Conservation (phyloP, 495 filamentous ascomycete species). For the Tuber aestivum region DNA sequence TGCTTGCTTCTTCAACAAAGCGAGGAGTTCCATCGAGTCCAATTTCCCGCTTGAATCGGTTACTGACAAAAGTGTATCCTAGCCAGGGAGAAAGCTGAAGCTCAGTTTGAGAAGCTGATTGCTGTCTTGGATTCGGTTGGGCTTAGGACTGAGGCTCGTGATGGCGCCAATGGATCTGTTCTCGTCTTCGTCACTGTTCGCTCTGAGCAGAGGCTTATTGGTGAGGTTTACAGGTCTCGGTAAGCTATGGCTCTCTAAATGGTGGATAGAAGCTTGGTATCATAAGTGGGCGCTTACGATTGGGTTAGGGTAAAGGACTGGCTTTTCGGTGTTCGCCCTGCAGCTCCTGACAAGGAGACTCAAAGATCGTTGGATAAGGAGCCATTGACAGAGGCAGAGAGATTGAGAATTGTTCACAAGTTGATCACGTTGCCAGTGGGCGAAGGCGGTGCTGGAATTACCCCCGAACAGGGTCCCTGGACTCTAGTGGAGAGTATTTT, state of each 20-base stretch:
- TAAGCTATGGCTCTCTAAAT: slow-evolving; percentile 39
- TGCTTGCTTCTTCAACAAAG: background rate
- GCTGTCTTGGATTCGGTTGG: slow-evolving; percentile 65
- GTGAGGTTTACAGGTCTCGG: slow-evolving; percentile 64
- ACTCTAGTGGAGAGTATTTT: slow-evolving; percentile 78
- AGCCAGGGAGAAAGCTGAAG: slow-evolving; percentile 64
- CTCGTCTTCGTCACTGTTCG: slow-evolving; percentile 77
- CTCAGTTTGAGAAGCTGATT: slow-evolving; percentile 69
- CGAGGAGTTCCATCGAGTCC: background rate
- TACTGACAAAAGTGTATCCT: background rate
- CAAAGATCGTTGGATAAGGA: slow-evolving; percentile 57
- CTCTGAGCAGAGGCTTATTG: slow-evolving; percentile 57
- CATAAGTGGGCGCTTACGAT: slow-evolving; percentile 3
- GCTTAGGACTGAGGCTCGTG: slow-evolving; percentile 76
- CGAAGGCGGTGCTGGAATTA: slow-evolving; percentile 87
- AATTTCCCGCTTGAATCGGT: background rate
- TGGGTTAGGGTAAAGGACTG: slow-evolving; percentile 78
- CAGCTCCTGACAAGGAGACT: slow-evolving; percentile 70
- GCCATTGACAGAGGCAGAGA: slow-evolving; percentile 78
- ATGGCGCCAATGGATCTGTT: slow-evolving; percentile 67
- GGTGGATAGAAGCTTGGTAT: background rate
- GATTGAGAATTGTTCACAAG: slow-evolving; percentile 74
- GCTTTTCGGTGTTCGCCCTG: slow-evolving; percentile 80
- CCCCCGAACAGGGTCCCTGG: slow-evolving; percentile 75
- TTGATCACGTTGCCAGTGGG: slow-evolving; percentile 75